Base-by-base conservation (phyloP, 768 basidiomycete species). In the Thelephora ganbajun region DNA sequence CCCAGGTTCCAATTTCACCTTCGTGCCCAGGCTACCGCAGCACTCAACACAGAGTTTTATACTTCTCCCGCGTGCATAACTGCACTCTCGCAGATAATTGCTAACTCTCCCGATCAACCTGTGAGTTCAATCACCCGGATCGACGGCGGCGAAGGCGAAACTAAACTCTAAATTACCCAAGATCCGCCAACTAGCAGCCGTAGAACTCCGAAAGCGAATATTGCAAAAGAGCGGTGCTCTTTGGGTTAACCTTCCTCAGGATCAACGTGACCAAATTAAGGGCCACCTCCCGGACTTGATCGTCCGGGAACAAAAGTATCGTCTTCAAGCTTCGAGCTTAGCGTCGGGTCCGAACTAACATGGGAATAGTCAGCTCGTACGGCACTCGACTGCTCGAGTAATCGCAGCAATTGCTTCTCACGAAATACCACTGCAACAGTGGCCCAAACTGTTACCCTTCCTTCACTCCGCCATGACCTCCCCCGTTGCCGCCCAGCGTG, bases 171-270 rank as follows among this genome's bases (percentile, higher is more conserved):
- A 1, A 7, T 43, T 36, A 11, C 44, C 1, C 11, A 45, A 99
- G 93, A 80, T 97, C 53, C 87, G 92, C 51, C 96, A 99, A 78
- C 76, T 99, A 18, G 89, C 93, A 43, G 92, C 93, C 6, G 92
- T 97, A 48, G 96, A 99, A 67, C 73, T 97, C 61, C 77, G 94
- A 56, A 99, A 99, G 72, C 86, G 94, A 49, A 77, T 97, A 51
- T 63, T 73, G 22, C 75, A 79, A 60, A 82, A 82, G 57, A 86
- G 83, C 54, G 85, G 83, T 44, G 77, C 74, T 60, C 65, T 93
- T 30, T 99, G 96, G 96, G 69, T 77, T 16, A 69, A 75, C 48
- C 72, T 89, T 23, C 65, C 77, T 33, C 73, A 75, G 60, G 68
- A 71, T 34, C 70, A 82, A 51, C 82, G 94, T 36, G 72, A 80